Base-by-base conservation (phyloP, 805 yeast species). In the Wickerhamomyces rabaulensis region DNA sequence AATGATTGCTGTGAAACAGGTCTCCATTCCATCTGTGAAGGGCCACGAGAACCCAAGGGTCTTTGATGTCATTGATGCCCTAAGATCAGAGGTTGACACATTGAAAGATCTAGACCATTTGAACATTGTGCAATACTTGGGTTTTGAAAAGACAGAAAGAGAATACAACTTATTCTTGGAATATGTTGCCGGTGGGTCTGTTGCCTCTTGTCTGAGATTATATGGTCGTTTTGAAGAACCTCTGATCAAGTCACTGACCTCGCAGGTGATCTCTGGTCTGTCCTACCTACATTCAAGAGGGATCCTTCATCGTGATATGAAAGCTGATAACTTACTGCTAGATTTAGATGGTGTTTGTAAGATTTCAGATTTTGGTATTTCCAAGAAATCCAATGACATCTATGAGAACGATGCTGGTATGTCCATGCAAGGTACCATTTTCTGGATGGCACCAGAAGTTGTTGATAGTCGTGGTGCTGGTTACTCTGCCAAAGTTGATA, bases 371-470 rank as follows among this genome's bases (percentile, higher is more conserved):
- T 94, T 94, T 69, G 99, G 99, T 40, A 94, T 94, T 44, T 90
- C 97, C 38, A 91, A 89, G 63, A 80, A 82, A 58, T 80, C 89
- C 12, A 77, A 82, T 40, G 91, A 94, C 61, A 87, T 92, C 21
- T 92, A 94, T 63, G 82, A 87, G 26, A 90, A 94, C 63, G 82
- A 88, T 57, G 89, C 96, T 4, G 97, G 89, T 46, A 87, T 91
- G 96, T 91, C 97, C 12, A 89, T 88, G 95, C 96, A 95, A 66
- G 99, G 99, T 21, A 91, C 99, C 0, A 89, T 95, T 1, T 94
- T 91, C 64, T 94, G 99, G 99, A 94, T 94, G 99, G 99, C 99
- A 1, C 99, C 99, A 0, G 99, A 94, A 62, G 96, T 95, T 53
- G 90, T 94, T 43, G 92, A 90, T 62, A 89, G 88, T 48, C 82